Evolutionary conservation across 768 basidiomycete species (phyloP), one percentile per base, ranked within the genome.

Genomic region (Daedaleopsis sinensis): DNA sequence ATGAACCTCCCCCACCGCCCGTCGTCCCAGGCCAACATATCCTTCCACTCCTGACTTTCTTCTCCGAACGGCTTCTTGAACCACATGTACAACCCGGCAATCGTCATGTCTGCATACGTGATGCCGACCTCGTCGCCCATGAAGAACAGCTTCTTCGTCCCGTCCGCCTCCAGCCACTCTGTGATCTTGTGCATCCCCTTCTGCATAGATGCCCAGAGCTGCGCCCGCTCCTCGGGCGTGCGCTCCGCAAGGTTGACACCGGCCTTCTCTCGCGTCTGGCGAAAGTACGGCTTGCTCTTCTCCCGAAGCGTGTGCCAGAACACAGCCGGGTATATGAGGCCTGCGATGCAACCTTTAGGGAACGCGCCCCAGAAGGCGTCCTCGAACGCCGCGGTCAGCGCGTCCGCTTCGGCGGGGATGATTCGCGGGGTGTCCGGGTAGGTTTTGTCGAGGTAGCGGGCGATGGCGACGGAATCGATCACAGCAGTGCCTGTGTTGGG

Each of bases 1-100:
- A 77, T 32, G 42, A 77, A 67, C 21, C 65, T 69, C 12, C 62
- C 74, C 80, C 81, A 81, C 43, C 73, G 65, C 11, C 80, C 80
- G 9, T 64, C 68, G 50, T 82, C 68, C 77, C 78, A 80, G 9
- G 62, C 64, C 44, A 66, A 59, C 0, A 78, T 63, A 9, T 71
- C 70, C 39, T 67, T 65, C 79, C 78, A 81, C 55, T 65, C 62
- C 39, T 69, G 63, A 23, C 69, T 70, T 2, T 69, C 69, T 50
- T 63, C 70, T 1, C 64, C 74, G 15, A 71, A 49, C 3, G 68
- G 66, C 13, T 57, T 21, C 63, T 68, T 76, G 57, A 75, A 64
- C 77, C 80, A 81, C 21, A 65, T 63, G 47, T 81, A 49, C 63
- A 68, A 72, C 0, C 64, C 73, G 1, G 68, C 79, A 7, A 79